Evolutionary conservation across 176 grass and related monocot genomes (phyloP).

Genomic region (Oryza coarctata): DNA sequence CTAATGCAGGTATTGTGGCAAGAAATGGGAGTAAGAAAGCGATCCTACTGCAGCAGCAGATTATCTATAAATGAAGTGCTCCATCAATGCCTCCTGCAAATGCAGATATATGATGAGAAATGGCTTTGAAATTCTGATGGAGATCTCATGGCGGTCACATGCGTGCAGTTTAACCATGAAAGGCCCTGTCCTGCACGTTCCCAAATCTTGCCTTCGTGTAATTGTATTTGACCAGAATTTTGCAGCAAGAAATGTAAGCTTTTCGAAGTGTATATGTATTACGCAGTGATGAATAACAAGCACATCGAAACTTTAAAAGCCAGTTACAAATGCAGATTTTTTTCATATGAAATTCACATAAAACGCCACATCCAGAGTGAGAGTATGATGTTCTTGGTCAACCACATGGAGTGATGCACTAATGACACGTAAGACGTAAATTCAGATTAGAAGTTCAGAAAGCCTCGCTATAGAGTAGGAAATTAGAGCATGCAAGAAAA

Average conservation of each 20-base stretch:
- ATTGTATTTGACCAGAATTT: neutral
- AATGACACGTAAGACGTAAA: neutral
- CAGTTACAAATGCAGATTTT: neutral
- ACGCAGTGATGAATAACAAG: too few relatives aligned
- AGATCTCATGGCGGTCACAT: conserved; percentile 3
- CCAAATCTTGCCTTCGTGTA: neutral
- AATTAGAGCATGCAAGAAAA: too few relatives aligned
- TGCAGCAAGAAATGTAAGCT: neutral
- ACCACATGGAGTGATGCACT: neutral
- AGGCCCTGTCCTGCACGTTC: neutral
- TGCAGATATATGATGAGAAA: neutral
- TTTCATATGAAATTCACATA: neutral
- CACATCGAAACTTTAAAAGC: too few relatives aligned
- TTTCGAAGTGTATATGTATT: too few relatives aligned
- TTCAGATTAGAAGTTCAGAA: neutral
- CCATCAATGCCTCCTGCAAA: conserved; percentile 25
- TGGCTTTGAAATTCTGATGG: conserved; percentile 13
- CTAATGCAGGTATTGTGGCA: conserved; percentile 7
- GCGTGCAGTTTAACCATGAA: neutral
- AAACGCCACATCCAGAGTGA: neutral
- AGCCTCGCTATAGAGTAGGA: neutral
- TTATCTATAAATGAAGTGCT: conserved; percentile 18
- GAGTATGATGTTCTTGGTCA: too few relatives aligned
- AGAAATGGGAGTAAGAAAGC: conserved; percentile 28
- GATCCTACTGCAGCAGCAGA: neutral